Evolutionary conservation across 306 rosid species (phyloP), one percentile per base, ranked within the genome.

Genomic region (Cucurbita pepo): DNA sequence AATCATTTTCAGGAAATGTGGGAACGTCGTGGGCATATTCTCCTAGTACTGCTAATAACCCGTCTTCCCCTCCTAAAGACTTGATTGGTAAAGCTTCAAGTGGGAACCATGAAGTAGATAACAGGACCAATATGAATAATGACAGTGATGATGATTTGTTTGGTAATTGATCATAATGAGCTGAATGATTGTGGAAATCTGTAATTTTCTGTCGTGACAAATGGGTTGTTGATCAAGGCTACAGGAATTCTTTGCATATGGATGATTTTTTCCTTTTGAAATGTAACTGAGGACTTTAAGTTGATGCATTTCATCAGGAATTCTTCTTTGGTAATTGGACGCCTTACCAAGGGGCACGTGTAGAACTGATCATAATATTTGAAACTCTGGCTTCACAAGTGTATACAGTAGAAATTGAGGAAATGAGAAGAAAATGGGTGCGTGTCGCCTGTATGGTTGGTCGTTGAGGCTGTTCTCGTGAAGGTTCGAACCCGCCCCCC

Each of bases 1-100:
- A 94, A 25, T 94, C 95, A 6, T 77, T 85, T 63, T 79, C 91
- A n/a, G 92, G 85, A 48, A 87, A 86, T 78, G 87, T 86, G 60
- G 99, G 99, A 71, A 86, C 95, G 43, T 88, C 99, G 25, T 94
- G 99, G 99, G 99, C 99, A 60, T 87, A 82, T 83, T 70, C 97
- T 51, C 78, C 48, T 25, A 21, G 73, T 77, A 71, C 85, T 25
- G 78, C 86, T 45, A 86, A 45, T 44, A 73, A 73, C 64, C 71
- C 37, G 50, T 75, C 81, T 72, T 81, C 84, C 64, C 75, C 80
- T 22, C 78, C 83, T 50, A 79, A 79, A 73, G 89, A 83, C 40
- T 76, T 67, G 7, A 78, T 60, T 56, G 88, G 76, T 50, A 79
- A 78, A 78, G 76, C 82, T 13, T 72, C 73, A 4, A 81, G 73